Evolutionary conservation across 257 asterid species (phyloP).

Genomic region (Misopates orontium): DNA sequence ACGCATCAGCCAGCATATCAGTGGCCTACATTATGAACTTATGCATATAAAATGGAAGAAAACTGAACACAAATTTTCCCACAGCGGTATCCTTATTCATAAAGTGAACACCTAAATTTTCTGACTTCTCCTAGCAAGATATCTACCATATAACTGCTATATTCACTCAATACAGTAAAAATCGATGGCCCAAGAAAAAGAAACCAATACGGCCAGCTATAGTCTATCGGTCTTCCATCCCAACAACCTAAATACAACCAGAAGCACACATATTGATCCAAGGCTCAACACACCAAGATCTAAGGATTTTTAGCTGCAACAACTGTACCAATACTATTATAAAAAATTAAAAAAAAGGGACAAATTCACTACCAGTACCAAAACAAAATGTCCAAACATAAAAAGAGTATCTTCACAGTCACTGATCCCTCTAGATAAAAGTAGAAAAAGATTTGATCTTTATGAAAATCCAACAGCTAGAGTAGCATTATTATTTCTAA

Average conservation of each 20-base stretch:
- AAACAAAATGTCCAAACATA: background rate
- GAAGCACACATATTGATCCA: too few relatives aligned
- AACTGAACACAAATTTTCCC: too few relatives aligned
- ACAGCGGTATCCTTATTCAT: too few relatives aligned
- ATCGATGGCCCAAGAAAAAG: background rate
- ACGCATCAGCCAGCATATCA: too few relatives aligned
- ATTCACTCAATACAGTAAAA: background rate
- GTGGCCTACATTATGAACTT: too few relatives aligned
- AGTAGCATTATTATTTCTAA: background rate
- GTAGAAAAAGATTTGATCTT: background rate
- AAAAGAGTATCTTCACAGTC: background rate
- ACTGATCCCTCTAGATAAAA: background rate
- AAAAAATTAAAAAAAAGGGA: background rate
- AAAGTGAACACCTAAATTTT: too few relatives aligned
- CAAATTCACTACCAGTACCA: background rate
- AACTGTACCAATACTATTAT: too few relatives aligned
- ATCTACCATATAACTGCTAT: background rate
- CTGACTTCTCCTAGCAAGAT: background rate
- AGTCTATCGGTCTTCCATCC: too few relatives aligned
- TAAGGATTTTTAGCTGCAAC: background rate
- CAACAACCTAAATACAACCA: too few relatives aligned
- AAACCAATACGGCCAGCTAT: too few relatives aligned
- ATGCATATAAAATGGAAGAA: too few relatives aligned
- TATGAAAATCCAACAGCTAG: background rate
- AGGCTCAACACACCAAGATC: background rate